phyloP scores from a whole-genome alignment of 140 eudicot genomes.

The Senecio squalidus region DNA sequence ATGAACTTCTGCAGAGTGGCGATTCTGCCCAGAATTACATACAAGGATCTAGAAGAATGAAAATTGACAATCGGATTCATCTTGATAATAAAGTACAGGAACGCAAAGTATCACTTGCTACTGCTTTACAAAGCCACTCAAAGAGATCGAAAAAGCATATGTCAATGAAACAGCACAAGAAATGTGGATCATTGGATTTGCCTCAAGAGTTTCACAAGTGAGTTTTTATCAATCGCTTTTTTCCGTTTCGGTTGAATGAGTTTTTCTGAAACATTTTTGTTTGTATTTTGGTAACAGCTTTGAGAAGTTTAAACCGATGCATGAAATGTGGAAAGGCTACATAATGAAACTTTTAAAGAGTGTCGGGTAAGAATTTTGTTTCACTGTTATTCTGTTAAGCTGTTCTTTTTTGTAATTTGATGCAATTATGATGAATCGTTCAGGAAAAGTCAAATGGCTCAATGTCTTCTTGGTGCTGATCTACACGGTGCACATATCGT shows the following conservation, averaged over 20 bases:
- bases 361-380: constrained; percentile 42
- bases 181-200: constrained; percentile 51
- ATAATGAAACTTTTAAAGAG: constrained; percentile 54
- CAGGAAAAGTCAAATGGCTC: constrained; percentile 75
- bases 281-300: constrained; percentile 40
- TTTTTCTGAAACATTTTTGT: constrained; percentile 2
- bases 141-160: constrained; percentile 79
- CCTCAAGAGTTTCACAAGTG: constrained; percentile 63
- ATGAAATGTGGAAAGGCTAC: constrained; percentile 75
- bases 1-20: constrained; percentile 71
- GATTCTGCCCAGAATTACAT: constrained; percentile 69
- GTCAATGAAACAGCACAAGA: constrained; percentile 79
- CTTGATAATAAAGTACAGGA: constrained; percentile 77
- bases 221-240: constrained; percentile 16
- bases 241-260: not conserved
- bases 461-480: constrained; percentile 72
- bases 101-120: constrained; percentile 26
- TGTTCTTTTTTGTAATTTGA: not conserved
- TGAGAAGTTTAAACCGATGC: constrained; percentile 70
- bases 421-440: constrained; percentile 11
- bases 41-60: constrained; percentile 64
- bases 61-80: constrained; percentile 58
- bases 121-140: constrained; percentile 49
- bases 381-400: not conserved
- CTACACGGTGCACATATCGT: constrained; percentile 81